A percentile compares a stretch with the other conserved stretches of the same genome.
phyloP scores from a whole-genome alignment of 768 basidiomycete species.

The Cytidiella melzeri region DNA sequence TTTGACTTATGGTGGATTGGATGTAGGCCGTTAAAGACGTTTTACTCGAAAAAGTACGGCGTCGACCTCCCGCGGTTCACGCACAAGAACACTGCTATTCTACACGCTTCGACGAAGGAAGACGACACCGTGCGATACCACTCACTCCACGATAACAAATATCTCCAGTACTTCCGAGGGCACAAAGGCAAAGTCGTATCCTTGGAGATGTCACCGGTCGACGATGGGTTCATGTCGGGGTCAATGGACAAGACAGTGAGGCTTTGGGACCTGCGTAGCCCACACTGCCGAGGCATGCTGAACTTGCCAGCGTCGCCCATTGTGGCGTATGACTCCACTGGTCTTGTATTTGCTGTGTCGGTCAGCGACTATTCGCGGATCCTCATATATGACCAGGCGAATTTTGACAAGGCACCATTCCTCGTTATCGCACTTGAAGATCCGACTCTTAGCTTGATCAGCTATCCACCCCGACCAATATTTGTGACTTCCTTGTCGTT shows the following conservation, averaged over 20 bases:
- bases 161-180: constrained; percentile 91
- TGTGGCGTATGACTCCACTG: constrained; percentile 78
- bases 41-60: constrained; percentile 95
- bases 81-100: constrained; percentile 77
- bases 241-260: constrained; percentile 93
- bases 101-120: constrained; percentile 92
- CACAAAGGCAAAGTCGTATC: constrained; percentile 88
- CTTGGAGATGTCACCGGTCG: constrained; percentile 84
- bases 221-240: constrained; percentile 94
- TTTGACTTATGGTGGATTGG: constrained; percentile 19
- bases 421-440: constrained; percentile 79
- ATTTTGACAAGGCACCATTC: constrained; percentile 92
- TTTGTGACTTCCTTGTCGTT: constrained; percentile 90
- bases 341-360: constrained; percentile 81
- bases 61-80: constrained; percentile 93
- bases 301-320: constrained; percentile 70
- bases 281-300: constrained; percentile 71
- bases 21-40: constrained; percentile 62
- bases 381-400: constrained; percentile 77
- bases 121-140: constrained; percentile 95
- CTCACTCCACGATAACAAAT: constrained; percentile 94
- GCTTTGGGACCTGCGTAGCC: constrained; percentile 88
- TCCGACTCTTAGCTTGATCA: constrained; percentile 63
- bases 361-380: constrained; percentile 80
- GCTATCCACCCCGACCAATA: constrained; percentile 82